phyloP scores from a whole-genome alignment of 2,329 filamentous ascomycete species.

The Paraconiothyrium sp. region DNA sequence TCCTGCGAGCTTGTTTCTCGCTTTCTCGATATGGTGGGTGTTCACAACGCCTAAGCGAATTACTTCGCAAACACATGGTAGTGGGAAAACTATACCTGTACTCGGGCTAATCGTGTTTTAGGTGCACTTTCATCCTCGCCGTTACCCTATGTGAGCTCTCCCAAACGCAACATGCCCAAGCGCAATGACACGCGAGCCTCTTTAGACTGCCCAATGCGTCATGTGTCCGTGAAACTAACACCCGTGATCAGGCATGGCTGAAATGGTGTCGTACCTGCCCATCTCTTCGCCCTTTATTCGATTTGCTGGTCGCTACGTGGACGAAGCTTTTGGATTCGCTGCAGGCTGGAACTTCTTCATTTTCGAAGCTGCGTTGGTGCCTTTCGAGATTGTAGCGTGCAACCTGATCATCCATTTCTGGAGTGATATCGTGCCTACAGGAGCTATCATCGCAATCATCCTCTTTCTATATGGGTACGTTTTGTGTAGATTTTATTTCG shows the following conservation, averaged over 20 bases:
- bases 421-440: slow-evolving; percentile 67
- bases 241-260: slow-evolving; percentile 63
- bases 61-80: background rate
- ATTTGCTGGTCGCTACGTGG: slow-evolving; percentile 78
- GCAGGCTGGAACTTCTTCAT: slow-evolving; percentile 80
- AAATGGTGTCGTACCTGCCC: slow-evolving; percentile 80
- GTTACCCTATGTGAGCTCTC: slow-evolving; percentile 51
- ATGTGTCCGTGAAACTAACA: slow-evolving; percentile 28
- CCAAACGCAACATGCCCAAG: slow-evolving; percentile 35
- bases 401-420: slow-evolving; percentile 54
- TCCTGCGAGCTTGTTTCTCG: slow-evolving; percentile 57
- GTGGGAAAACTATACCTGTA: background rate
- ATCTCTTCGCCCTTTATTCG: slow-evolving; percentile 82
- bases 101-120: slow-evolving; percentile 26
- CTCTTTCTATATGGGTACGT: slow-evolving; percentile 67
- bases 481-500: slow-evolving; percentile 4
- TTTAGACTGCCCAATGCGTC: slow-evolving; percentile 23
- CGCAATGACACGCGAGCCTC: slow-evolving; percentile 27
- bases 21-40: slow-evolving; percentile 56
- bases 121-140: slow-evolving; percentile 54
- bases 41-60: background rate
- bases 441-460: slow-evolving; percentile 69
- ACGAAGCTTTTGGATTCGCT: slow-evolving; percentile 78
- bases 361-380: slow-evolving; percentile 73
- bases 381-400: slow-evolving; percentile 69